Evolutionary conservation across 495 filamentous ascomycete genomes (phyloP), one percentile per base, ranked within the genome.

Genomic region (Neurospora sp.): DNA sequence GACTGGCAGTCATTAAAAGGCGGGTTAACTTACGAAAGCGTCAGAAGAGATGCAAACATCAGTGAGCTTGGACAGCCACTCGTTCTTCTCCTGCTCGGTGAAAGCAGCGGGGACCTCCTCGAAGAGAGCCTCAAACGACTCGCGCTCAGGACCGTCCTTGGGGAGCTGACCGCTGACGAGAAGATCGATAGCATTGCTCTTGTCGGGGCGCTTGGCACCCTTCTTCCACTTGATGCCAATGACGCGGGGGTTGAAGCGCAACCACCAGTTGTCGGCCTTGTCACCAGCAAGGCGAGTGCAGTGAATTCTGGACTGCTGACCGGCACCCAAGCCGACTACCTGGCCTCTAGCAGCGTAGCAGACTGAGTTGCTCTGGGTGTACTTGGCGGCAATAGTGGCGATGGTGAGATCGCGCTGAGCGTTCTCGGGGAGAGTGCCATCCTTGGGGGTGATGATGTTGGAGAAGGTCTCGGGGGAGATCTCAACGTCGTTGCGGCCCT

Each of bases 251-350:
- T 97, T 92, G 88, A 97, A 98, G 76, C 96, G 91, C 84, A 98
- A 90, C 96, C 96, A 99, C 96, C 96, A 99, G 86, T 95, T 97
- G 82, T 99, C 96, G 69, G 94, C 93, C 86, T 99, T 99, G 84
- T 97, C 96, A 74, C 96, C 96, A n/a, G 96, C 96, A 53, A 99
- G 88, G 74, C 96, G 91, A 37, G 96, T 99, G 87, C 96, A 98
- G 87, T 98, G 96, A 76, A 99, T 99, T 75, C 96, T 90, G 73
- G 92, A 95, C 84, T 99, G 96, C 83, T 99, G 96, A 70, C 96
- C 96, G 70, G 96, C 96, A 74, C 96, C 96, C 61, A 99, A 88
- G 69, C 96, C 96, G 75, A 99, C 89, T 81, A 97, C 86, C 82
- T 98, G 96, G 17, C 96, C 96, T 75, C 97, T 93, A 72, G 95